Base-by-base conservation (phyloP, 108 stramenopile genomes). In the Nitzschia sp. region DNA sequence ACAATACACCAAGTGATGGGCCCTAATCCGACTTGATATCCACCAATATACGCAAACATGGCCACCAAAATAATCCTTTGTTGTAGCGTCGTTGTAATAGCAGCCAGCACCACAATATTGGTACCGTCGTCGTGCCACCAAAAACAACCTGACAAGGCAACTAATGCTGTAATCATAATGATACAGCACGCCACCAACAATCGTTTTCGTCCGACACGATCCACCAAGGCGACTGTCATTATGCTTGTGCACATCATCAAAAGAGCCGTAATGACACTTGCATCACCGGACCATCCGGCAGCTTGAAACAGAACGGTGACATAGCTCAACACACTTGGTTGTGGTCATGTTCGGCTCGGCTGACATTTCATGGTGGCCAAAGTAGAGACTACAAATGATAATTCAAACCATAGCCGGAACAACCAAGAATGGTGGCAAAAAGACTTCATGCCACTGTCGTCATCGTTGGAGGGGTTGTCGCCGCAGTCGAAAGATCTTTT, bases 1-100 rank as follows among this genome's bases (percentile, higher is more conserved):
- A 84, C 71, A 19, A 91, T 73, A 0, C 87, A 70, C 94, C 94
- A 95, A n/a, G 74, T 73, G 3, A 80, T 78, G 9, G 91, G 86
- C 3, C 89, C 89, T 70, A 88, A 79, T 21, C 94, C 94, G 38
- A 92, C 32, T 66, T 77, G 76, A 27, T 81, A 77, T 0, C 76
- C 80, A 35, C 51, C 64, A 51, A 81, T 68, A 60, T 68, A 77
- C 4, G 77, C 33, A 48, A 72, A 70, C 71, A 77, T 68, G 31
- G 67, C 46, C 31, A 64, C 25, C 55, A 81, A 45, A 5, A 77
- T 70, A n/a, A 77, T 19, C 21, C 32, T n/a, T 30, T 64, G 61
- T 46, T 46, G 19, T 9, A 24, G 26, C 1, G 61, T 59, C 31
- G 42, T 23, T 2, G 25, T 24, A 25, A 65, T 19, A 23, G 24